Percentiles rank a stretch among this genome's conserved stretches.
phyloP scores from a whole-genome alignment of 2,329 filamentous ascomycete species.

The Xylariaceae sp. region DNA sequence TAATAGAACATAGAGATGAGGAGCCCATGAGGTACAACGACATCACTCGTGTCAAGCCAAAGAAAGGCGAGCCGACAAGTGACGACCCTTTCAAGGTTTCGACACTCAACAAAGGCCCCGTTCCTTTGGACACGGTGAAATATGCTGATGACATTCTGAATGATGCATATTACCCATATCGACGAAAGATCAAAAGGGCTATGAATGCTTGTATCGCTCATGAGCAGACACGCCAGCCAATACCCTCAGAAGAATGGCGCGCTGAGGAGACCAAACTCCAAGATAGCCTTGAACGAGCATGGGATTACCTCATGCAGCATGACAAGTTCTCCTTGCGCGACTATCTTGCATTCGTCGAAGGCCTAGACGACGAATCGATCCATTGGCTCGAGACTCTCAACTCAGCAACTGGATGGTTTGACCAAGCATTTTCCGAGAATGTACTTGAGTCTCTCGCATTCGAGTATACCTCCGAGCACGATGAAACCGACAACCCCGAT shows the following conservation, averaged over 20 bases:
- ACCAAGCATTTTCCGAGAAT: constrained; percentile 36
- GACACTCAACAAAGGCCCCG: constrained; percentile 1
- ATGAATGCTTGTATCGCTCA: background rate
- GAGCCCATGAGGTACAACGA: background rate
- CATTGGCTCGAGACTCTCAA: constrained; percentile 22
- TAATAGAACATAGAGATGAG: no score
- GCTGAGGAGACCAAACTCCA: background rate
- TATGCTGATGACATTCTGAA: background rate
- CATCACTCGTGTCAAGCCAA: background rate
- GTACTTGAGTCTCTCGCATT: constrained; percentile 36
- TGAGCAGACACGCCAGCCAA: background rate
- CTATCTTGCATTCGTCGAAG: constrained; percentile 7
- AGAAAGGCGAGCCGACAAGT: background rate
- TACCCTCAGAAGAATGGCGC: background rate
- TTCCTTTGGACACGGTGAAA: background rate
- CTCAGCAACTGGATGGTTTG: constrained; percentile 28
- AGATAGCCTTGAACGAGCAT: constrained; percentile 2
- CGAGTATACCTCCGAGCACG: constrained; percentile 7
- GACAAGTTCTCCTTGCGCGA: constrained; percentile 7
- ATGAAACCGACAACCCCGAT: background rate
- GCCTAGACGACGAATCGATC: constrained; percentile 8
- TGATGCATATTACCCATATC: background rate
- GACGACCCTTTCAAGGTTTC: background rate
- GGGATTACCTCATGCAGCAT: constrained; percentile 20
- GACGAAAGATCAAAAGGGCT: background rate